A percentile compares a stretch with the other conserved stretches of the same genome.
Evolutionary conservation across 768 basidiomycete genomes (phyloP).

Genomic region (Gelatoporia subvermispora): DNA sequence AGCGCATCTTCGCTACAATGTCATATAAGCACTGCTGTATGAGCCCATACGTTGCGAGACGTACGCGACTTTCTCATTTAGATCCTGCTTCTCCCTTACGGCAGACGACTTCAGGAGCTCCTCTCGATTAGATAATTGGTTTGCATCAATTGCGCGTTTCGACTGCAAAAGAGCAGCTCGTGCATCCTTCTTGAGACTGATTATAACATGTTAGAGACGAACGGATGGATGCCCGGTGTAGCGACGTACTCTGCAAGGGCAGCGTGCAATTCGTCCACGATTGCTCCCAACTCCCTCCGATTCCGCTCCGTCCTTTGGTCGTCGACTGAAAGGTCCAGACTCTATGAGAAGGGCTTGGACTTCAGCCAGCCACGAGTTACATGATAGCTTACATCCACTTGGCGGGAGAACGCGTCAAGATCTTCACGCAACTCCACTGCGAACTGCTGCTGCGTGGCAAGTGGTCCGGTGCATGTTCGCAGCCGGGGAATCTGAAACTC

Average conservation of each 20-base stretch:
- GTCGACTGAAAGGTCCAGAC: constrained; percentile 63
- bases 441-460: constrained; percentile 65
- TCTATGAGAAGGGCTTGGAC: constrained; percentile 35
- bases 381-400: constrained; percentile 57
- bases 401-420: constrained; percentile 51
- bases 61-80: constrained; percentile 59
- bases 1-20: constrained; percentile 68
- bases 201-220: constrained; percentile 6
- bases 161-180: constrained; percentile 69
- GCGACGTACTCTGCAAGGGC: constrained; percentile 45
- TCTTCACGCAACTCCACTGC: constrained; percentile 77
- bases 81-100: constrained; percentile 40
- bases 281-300: constrained; percentile 40
- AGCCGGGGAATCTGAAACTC: constrained; percentile 76
- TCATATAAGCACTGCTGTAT: constrained; percentile 1
- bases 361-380: not conserved
- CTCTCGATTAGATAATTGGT: constrained; percentile 53
- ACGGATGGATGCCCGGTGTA: not conserved
- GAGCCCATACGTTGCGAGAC: constrained; percentile 21
- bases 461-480: constrained; percentile 60
- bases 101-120: constrained; percentile 59
- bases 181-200: constrained; percentile 56
- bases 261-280: constrained; percentile 45
- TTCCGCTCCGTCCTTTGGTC: constrained; percentile 61
- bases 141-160: constrained; percentile 67